Conservation (phyloP, 2,329 filamentous ascomycete species). For the Emergomyces orientalis region DNA sequence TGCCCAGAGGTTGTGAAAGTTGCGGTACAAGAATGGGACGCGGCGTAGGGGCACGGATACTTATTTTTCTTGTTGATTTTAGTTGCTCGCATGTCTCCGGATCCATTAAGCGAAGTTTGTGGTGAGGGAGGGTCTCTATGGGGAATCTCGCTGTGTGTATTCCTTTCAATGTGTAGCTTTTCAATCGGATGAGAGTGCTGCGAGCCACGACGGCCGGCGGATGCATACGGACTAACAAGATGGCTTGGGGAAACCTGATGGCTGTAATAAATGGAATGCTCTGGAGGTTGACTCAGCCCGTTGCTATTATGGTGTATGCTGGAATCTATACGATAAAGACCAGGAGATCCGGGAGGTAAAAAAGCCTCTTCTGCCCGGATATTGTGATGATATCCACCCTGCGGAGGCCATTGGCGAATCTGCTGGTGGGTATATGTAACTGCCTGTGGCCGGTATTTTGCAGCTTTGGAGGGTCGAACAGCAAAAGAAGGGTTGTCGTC, state of each 20-base stretch:
- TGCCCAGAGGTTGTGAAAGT: slow-evolving; percentile 60
- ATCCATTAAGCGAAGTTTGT: slow-evolving; percentile 19
- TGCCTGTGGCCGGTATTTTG: slow-evolving; percentile 5
- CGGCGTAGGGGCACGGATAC: slow-evolving; percentile 56
- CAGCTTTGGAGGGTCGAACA: slow-evolving; percentile 25
- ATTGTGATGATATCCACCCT: slow-evolving; percentile 7
- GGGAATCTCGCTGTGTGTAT: background rate
- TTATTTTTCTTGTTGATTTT: slow-evolving; percentile 47
- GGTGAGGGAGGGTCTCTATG: slow-evolving; percentile 23
- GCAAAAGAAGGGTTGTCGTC: slow-evolving; percentile 40
- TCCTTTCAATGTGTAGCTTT: background rate
- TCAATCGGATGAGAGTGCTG: slow-evolving; percentile 1
- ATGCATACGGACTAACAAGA: background rate
- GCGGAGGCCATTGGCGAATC: slow-evolving; percentile 6
- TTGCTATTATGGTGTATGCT: background rate
- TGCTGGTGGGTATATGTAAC: slow-evolving; percentile 9
- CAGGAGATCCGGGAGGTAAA: background rate
- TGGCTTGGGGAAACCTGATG: background rate
- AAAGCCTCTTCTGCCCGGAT: slow-evolving; percentile 6
- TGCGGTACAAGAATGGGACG: slow-evolving; percentile 49
- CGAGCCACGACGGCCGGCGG: background rate
- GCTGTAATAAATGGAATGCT: background rate
- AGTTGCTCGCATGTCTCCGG: slow-evolving; percentile 19
- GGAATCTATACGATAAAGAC: background rate
- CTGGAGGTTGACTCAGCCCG: background rate